Base-by-base conservation (phyloP, 352 stramenopile species). In the Globisporangium irregulare region DNA sequence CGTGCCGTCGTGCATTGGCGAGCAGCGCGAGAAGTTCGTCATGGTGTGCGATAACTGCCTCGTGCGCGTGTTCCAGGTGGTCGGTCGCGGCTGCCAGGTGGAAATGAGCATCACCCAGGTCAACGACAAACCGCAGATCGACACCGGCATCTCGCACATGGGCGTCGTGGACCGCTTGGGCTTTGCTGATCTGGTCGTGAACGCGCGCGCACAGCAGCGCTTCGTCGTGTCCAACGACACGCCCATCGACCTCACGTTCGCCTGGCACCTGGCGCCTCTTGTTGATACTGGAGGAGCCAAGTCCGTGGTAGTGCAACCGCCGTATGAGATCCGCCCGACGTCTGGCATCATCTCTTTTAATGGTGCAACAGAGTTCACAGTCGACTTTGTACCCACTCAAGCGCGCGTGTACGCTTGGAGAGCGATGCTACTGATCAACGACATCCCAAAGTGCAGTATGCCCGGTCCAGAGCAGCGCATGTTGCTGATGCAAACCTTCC, bases 11-110 rank as follows among this genome's bases (percentile, higher is more conserved):
- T 72, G 71, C n/a, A 69, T 91, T 32, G 84, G 85, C 18, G 81
- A 91, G 34, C 70, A 86, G 57, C 75, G 80, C 15, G 76, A 82
- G 36, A 81, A 84, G 38, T 88, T 95, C 56, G 78, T 92, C 24
- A 80, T 95, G 73, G 84, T 95, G 25, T 95, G 85, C 61, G 84
- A 95, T 76, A 95, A 95, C 64, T 92, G 85, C 59, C 76, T 95
- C 34, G 85, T 93, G 43, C 84, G 80, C 4, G 69, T 86, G 0
- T 93, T 93, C 50, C 79, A 92, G 57, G 62, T 95, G 14, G 73
- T 82, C 6, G 87, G 87, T 10, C 80, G 82, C 7, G 79, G 85
- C 1, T 93, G 81, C 61, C 79, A 93, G 62, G 80, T 95, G 3
- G 78, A 93, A 27, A 27, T 95, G 14, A 73, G 68, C 20, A 69